A percentile compares a stretch with the other conserved stretches of the same genome.
phyloP scores from a whole-genome alignment of 148 eudicot species.

The Amaranthus palmeri region DNA sequence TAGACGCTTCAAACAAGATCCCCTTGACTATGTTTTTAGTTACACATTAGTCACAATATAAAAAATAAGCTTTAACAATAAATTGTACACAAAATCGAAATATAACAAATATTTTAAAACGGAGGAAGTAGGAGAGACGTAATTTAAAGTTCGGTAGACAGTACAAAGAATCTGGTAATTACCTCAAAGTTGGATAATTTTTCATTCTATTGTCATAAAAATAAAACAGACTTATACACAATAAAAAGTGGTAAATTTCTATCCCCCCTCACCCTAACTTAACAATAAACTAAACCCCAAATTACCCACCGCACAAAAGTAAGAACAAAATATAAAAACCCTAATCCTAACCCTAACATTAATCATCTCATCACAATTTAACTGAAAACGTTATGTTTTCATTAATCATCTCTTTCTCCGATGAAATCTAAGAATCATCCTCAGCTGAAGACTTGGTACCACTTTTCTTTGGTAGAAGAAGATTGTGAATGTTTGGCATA shows the following conservation, averaged over 20 bases:
- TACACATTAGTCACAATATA: too few species aligned
- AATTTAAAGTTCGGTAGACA: too few species aligned
- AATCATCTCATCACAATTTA: constrained; percentile 7
- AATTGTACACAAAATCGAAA: too few species aligned
- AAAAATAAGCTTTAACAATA: too few species aligned
- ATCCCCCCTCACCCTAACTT: constrained; percentile 1
- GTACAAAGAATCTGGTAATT: neutral
- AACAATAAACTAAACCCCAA: too few species aligned
- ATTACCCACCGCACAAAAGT: too few species aligned
- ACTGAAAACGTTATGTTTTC: neutral
- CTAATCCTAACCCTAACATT: constrained; percentile 14
- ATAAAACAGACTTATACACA: constrained; percentile 21
- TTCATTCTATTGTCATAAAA: constrained; percentile 17
- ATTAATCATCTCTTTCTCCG: neutral
- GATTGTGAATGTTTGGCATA: constrained; percentile 89
- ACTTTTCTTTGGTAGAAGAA: constrained; percentile 67
- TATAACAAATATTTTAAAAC: too few species aligned
- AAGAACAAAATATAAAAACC: neutral
- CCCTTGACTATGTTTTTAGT: too few species aligned
- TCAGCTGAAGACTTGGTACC: constrained; percentile 42
- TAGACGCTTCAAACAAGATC: too few species aligned
- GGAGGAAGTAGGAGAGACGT: too few species aligned
- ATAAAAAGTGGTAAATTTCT: neutral
- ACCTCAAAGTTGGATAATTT: neutral
- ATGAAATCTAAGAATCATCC: constrained; percentile 33